Evolutionary conservation across 2,329 filamentous ascomycete genomes (phyloP).

Genomic region (Pseudofabraea citricarpa): DNA sequence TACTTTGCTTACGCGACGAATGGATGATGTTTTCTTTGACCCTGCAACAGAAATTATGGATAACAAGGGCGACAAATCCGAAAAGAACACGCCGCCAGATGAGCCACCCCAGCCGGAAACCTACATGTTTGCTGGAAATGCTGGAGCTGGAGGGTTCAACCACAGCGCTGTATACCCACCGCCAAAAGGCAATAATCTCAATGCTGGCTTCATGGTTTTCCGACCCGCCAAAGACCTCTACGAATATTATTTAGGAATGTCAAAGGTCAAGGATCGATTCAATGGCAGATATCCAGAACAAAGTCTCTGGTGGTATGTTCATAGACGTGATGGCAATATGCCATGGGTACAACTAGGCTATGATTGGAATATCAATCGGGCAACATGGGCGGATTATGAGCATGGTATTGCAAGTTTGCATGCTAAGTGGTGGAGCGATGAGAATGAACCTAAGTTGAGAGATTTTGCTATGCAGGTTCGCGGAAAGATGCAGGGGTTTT

Average conservation of each 20-base stretch:
- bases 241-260: conserved; percentile 30
- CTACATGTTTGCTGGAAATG: neutral
- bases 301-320: conserved; percentile 36
- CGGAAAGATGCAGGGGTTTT: neutral
- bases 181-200: neutral
- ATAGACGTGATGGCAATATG: conserved; percentile 32
- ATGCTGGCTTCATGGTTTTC: conserved; percentile 33
- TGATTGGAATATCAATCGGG: conserved; percentile 33
- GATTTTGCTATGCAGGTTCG: neutral
- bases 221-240: conserved; percentile 32
- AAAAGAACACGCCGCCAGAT: conserved; percentile 7
- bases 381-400: conserved; percentile 25
- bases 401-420: conserved; percentile 29
- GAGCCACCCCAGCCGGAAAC: conserved; percentile 5
- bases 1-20: conserved; percentile 23
- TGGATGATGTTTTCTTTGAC: conserved; percentile 31
- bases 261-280: conserved; percentile 29
- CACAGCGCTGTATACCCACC: neutral
- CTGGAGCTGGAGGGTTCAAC: neutral
- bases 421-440: conserved; percentile 32
- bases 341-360: conserved; percentile 33
- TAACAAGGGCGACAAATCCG: neutral
- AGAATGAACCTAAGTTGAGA: neutral
- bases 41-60: conserved; percentile 2
- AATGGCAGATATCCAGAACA: conserved; percentile 33